Evolutionary conservation across 1,284 basidiomycete genomes (phyloP).

Genomic region (Pisolithus thermaeus): DNA sequence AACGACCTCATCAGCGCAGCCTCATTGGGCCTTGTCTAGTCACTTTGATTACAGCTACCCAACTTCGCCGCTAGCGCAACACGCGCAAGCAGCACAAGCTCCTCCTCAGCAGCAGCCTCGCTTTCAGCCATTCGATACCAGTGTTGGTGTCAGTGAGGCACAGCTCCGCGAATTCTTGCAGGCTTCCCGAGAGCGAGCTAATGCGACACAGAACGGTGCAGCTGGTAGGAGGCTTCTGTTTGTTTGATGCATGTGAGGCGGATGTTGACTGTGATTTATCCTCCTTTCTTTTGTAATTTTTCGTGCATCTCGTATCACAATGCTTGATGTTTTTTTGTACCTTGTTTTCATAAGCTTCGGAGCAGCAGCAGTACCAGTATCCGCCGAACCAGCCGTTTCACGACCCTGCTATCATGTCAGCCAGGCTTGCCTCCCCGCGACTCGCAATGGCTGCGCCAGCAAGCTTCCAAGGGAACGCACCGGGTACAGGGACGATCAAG

Average conservation of each 20-base stretch:
- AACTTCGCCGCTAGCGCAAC: conserved; percentile 40
- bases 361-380: conserved; percentile 34
- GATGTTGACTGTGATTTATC: conserved; percentile 30
- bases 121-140: conserved; percentile 54
- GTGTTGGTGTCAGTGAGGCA: conserved; percentile 53
- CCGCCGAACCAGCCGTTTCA: conserved; percentile 46
- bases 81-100: conserved; percentile 34
- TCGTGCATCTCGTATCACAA: conserved; percentile 11
- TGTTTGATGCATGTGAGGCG: conserved; percentile 29
- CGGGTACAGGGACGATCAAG: conserved; percentile 9
- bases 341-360: conserved; percentile 21
- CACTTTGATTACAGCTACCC: conserved; percentile 43
- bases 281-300: conserved; percentile 16
- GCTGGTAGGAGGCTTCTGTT: conserved; percentile 47
- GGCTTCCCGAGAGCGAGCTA: conserved; percentile 53
- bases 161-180: conserved; percentile 70
- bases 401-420: conserved; percentile 81
- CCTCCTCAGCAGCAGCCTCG: conserved; percentile 32
- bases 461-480: conserved; percentile 9
- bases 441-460: conserved; percentile 10
- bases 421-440: conserved; percentile 47
- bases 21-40: conserved; percentile 43
- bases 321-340: conserved; percentile 5
- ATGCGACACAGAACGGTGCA: conserved; percentile 28
- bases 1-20: conserved; percentile 31